Conservation (phyloP, 441 rosid species). For the Croton setiger region DNA sequence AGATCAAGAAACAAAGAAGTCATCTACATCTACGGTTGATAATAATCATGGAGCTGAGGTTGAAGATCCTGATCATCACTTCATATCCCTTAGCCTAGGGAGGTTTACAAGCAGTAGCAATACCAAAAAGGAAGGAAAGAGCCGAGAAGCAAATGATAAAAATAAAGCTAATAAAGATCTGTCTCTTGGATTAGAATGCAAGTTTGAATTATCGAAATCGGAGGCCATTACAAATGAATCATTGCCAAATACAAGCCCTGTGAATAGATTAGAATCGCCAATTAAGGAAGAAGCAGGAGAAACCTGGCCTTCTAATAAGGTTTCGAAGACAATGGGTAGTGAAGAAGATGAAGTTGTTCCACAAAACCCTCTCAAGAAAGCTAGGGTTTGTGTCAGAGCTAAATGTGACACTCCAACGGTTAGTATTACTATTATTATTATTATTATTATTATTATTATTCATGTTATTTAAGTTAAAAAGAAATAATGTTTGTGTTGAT, state of each 20-base stretch:
- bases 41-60: conserved; percentile 16
- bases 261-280: conserved; percentile 33
- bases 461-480: too few species aligned
- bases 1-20: conserved; percentile 28
- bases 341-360: conserved; percentile 48
- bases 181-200: conserved; percentile 51
- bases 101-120: conserved; percentile 36
- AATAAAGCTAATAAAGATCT: conserved; percentile 35
- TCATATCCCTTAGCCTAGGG: conserved; percentile 77
- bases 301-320: conserved; percentile 38
- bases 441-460: too few species aligned
- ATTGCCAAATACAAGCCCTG: conserved; percentile 31
- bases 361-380: conserved; percentile 61
- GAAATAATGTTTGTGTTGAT: neutral
- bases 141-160: conserved; percentile 20
- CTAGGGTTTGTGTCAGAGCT: conserved; percentile 88
- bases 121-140: conserved; percentile 26
- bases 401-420: conserved; percentile 88
- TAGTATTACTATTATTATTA: conserved; percentile 18
- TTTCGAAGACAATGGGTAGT: conserved; percentile 34
- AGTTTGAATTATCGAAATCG: conserved; percentile 37
- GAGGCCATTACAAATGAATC: conserved; percentile 23
- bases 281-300: conserved; percentile 37
- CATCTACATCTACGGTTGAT: conserved; percentile 19
- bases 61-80: conserved; percentile 34